Base-by-base conservation (phyloP, 139 green algal species). In the Deuterostichococcus epilithicus region DNA sequence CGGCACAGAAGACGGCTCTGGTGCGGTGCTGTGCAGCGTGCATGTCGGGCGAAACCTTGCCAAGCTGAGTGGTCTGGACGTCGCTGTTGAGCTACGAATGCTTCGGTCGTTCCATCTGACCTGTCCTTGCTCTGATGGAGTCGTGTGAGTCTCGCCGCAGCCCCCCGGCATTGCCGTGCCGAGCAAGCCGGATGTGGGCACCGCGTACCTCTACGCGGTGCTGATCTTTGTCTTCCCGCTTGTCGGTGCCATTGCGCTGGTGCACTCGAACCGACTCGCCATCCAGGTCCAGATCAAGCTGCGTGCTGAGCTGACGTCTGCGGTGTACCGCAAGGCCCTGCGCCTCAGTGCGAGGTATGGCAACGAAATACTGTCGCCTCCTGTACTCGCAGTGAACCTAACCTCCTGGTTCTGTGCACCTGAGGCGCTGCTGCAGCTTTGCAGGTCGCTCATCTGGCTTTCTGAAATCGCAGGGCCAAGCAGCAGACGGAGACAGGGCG, bases 251-350 rank as follows among this genome's bases (percentile, higher is more conserved):
- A 44, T 89, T 3, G 42, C 35, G 0, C 71, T 79, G 5, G 74
- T 76, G 10, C 77, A 85, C 68, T 68, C 79, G 69, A 85, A 83
- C 44, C 59, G 85, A 22, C 35, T 88, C 33, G 72, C 77, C 26
- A 81, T 86, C 47, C 78, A 79, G 42, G 78, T 75, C 1, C 83
- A 88, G 73, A 73, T 89, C 74, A 85, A 81, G 75, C 75, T 90
- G 42, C 76, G 86, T 1, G 78, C 82, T 20, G 76, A 84, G 75
- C 82, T 97, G 68, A 97, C 94, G 83, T 87, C 89, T 28, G 87
- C 88, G n/a, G 92, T 97, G 73, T 97, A 97, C 83, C 80, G 92
- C 58, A 97, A 97, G 81, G 91, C 89, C 69, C 78, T 96, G 79
- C 72, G 77, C 10, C 82, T 96, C 32, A 88, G 80, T 78, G 85